Evolutionary conservation across 768 basidiomycete genomes (phyloP), one percentile per base, ranked within the genome.

Genomic region (Galerina marginata): DNA sequence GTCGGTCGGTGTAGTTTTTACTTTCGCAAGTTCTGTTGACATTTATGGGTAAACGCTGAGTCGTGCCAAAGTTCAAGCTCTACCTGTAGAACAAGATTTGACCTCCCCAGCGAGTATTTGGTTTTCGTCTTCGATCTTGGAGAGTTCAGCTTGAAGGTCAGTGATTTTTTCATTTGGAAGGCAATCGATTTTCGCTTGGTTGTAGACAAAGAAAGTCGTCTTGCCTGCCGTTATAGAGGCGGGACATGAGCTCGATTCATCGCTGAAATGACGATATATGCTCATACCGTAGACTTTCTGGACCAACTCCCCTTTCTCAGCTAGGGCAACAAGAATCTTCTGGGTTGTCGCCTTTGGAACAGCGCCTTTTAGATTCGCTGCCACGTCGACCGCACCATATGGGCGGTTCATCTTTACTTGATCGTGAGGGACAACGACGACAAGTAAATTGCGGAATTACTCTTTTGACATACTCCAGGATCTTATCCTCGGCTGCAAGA

Each of bases 341-440:
- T 94, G 93, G 0, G 89, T 88, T 2, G 88, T 81, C 2, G 92
- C 76, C 71, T 97, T 97, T 6, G 92, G 87, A 4, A 96, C 88
- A 9, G 89, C 89, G 52, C 92, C 92, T 74, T 96, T 96, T 33
- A 97, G 77, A 74, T 97, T 97, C 9, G 94, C 92, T 14, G 91
- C 84, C 5, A 96, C 88, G 71, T 97, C 95, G 38, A 95, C 94
- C 61, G 93, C 93, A 7, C 94, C 94, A 68, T 89, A 96, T 6
- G 94, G 94, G n/a, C 94, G 84, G 74, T 96, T 96, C 86, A 94
- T 92, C 92, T 95, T 67, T 38, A 46, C 39, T 46, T 33, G 55
- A 37, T 14, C 15, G 39, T 29, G 25, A 54, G 39, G 48, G n/a
- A 46, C 26, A 42, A 25, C 20, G 36, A 55, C 39, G 58, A n/a